Base-by-base conservation (phyloP, 768 basidiomycete genomes). In the Boletus coccyginus region DNA sequence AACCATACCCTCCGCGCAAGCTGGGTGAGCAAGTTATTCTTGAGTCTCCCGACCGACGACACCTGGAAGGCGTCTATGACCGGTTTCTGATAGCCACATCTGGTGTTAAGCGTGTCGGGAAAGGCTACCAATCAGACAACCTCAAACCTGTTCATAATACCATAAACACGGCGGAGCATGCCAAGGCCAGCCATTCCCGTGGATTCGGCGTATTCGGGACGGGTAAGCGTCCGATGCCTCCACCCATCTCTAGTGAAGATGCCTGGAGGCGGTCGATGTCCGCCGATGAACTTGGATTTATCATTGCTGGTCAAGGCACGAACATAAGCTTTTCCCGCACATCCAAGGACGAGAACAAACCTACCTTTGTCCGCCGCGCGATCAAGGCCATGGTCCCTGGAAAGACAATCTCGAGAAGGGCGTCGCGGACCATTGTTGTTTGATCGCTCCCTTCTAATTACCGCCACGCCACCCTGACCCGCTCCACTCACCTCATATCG, bases 81-180 rank as follows among this genome's bases (percentile, higher is more conserved):
- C 83, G 87, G 41, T 87, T 92, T 75, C 76, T 92, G 31, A 88
- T 91, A 87, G 86, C 89, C 12, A 89, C 88, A 1, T 82, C 85
- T 2, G 87, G 87, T 29, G 90, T 93, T 40, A 91, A 86, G 65
- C 87, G 90, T 31, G 73, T 88, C 9, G 91, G 91, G 5, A 85
- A 83, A 64, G 90, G 91, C 8, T 92, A 92, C 62, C 88, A 92
- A 70, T 91, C 88, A 3, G 82, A 89, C 50, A 81, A 81, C 59
- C 52, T 72, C 50, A 79, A 75, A 24, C 77, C 82, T 4, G 65
- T 78, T 40, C 69, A 69, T 7, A 75, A 77, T 56, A 62, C 54
- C 16, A 4, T 63, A 65, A 55, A 55, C 42, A 55, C 62, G 17
- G 19, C 55, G 21, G 72, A 72, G 17, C 55, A 60, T 27, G 38